Conservation (phyloP, 2,329 filamentous ascomycete species). For the Aspergillus pseudonomiae region DNA sequence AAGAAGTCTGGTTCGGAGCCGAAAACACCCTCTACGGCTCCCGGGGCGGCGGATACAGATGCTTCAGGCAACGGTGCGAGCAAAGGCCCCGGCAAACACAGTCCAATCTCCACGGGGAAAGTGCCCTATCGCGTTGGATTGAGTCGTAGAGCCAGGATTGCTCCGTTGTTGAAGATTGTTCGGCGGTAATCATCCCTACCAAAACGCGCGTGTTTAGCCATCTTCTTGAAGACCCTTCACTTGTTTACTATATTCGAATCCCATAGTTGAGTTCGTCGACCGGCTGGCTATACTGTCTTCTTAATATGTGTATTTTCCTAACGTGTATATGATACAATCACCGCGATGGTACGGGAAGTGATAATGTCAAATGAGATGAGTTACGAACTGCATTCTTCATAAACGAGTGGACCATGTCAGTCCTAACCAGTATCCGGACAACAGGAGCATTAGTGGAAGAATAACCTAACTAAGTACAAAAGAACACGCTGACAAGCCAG, state of each 20-base stretch:
- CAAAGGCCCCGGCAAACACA: constrained; percentile 41
- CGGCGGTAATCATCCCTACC: constrained; percentile 31
- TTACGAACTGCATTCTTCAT: not conserved
- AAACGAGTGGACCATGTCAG: not conserved
- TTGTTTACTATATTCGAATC: not conserved
- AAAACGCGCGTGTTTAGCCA: not conserved
- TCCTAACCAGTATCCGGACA: not conserved
- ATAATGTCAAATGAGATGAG: constrained; percentile 5
- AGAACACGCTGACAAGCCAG: not conserved
- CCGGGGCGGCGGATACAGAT: not conserved
- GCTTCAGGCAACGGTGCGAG: not conserved
- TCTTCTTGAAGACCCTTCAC: not conserved
- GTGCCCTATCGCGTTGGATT: constrained; percentile 52
- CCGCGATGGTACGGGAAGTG: not conserved
- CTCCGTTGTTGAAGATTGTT: constrained; percentile 51
- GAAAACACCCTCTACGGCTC: constrained; percentile 1
- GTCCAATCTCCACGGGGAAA: constrained; percentile 43
- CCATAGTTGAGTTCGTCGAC: not conserved
- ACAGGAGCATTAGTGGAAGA: not conserved
- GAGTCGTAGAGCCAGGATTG: constrained; percentile 52
- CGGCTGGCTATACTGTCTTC: not conserved
- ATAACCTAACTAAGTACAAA: not conserved
- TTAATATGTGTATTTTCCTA: not conserved
- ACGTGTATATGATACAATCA: not conserved
- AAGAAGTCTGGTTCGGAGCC: constrained; percentile 14